Evolutionary conservation across 2,329 filamentous ascomycete genomes (phyloP), one percentile per base, ranked within the genome.

Genomic region (Penicillium verrucosum): DNA sequence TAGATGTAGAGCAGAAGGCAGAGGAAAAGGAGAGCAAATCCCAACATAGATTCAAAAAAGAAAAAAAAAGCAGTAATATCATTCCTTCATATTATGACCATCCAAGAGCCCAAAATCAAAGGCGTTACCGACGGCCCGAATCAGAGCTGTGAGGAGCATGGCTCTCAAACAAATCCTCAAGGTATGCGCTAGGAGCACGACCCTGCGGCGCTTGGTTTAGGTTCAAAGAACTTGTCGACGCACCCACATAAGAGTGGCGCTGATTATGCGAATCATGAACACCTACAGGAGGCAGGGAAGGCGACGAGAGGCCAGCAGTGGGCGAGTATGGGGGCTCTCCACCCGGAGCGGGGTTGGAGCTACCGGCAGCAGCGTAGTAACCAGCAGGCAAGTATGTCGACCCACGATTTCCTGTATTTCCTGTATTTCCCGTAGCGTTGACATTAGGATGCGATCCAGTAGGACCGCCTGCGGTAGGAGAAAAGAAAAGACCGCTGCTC

Each of bases 401-500:
- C 57, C 84, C 85, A 51, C 92, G 87, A 61, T 83, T 83, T n/a
- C 69, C 69, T 64, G 60, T 23, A 29, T 16, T 46, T n/a, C 69
- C 69, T 64, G 60, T 23, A 29, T 16, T 46, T 18, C 54, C 48
- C 14, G 59, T 25, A 30, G 38, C 45, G n/a, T 61, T 53, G 5
- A 61, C 38, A 56, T 84, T 84, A 44, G 76, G 77, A 38, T 80
- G 76, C 59, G 77, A 78, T 56, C 80, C 79, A 8, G 83, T 77
- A 38, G 60, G 58, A 9, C 62, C 61, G 2, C 84, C 85, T 1
- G 92, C 92, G 0, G 94, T 97, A 0, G 94, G 94, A 8, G 92
- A 96, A 80, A 96, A 99, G 83, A 99, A 99, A 16, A 97, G 81
- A 60, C 88, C 90, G 37, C 85, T 85, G 68, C 84, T 89, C 81